Conservation (phyloP, 176 grass and related monocot species). For the Hsuehochloa calcarea region DNA sequence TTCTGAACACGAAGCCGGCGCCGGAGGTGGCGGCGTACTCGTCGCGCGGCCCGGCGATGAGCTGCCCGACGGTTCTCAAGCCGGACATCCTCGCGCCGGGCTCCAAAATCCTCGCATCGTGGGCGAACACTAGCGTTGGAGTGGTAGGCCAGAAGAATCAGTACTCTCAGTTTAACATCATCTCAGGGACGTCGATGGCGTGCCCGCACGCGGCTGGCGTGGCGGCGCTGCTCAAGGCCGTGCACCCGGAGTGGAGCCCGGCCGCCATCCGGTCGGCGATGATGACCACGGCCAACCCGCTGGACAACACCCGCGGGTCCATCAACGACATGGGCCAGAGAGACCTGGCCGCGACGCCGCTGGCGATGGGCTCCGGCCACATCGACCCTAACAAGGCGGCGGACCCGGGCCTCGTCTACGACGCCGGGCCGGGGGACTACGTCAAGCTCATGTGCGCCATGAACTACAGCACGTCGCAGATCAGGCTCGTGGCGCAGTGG, state of each 20-base stretch:
- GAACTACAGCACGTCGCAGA: slow-evolving; percentile 39
- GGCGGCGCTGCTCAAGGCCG: slow-evolving; percentile 33
- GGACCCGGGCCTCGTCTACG: slow-evolving; percentile 55
- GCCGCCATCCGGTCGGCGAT: slow-evolving; percentile 40
- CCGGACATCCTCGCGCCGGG: slow-evolving; percentile 46
- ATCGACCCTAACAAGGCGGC: slow-evolving; percentile 46
- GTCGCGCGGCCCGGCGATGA: slow-evolving; percentile 19
- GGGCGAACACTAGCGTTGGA: no score
- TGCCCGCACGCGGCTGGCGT: slow-evolving; percentile 43
- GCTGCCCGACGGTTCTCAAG: slow-evolving; percentile 37
- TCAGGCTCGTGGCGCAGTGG: slow-evolving; percentile 22
- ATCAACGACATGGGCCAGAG: slow-evolving; percentile 32
- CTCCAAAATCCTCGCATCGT: slow-evolving; percentile 27
- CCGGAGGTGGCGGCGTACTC: slow-evolving; percentile 33
- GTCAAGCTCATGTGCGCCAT: slow-evolving; percentile 39
- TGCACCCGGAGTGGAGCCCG: slow-evolving; percentile 35
- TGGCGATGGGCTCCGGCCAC: slow-evolving; percentile 56
- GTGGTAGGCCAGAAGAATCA: no score
- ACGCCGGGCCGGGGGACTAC: slow-evolving; percentile 41
- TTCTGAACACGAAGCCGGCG: slow-evolving; percentile 1
- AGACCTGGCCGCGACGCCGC: slow-evolving; percentile 8
- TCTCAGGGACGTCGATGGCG: slow-evolving; percentile 48
- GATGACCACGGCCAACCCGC: slow-evolving; percentile 38
- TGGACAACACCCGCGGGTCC: slow-evolving; percentile 28
- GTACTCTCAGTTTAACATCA: background rate